phyloP scores from a whole-genome alignment of 345 rosid species.

The Pugionium dolabratum region DNA sequence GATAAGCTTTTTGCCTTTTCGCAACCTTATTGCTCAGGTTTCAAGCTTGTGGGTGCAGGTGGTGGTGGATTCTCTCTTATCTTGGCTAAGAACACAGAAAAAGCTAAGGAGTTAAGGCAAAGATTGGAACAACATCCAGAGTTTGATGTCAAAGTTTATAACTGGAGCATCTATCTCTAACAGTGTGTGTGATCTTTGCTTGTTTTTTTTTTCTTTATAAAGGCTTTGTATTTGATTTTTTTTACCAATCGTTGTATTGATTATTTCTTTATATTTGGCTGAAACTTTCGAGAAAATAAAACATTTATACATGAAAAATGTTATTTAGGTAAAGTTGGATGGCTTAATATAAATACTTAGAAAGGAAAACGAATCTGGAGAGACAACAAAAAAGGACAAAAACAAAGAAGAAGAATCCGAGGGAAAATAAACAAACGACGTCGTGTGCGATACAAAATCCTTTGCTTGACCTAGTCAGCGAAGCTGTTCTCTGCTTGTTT shows the following conservation, averaged over 20 bases:
- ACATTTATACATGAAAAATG: neutral
- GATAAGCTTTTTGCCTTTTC: slow-evolving; percentile 67
- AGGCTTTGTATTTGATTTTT: neutral
- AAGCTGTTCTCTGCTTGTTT: slow-evolving; percentile 32
- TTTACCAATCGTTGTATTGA: too few species aligned
- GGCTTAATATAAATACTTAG: neutral
- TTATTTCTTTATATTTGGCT: neutral
- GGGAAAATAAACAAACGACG: slow-evolving; percentile 1
- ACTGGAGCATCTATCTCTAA: slow-evolving; percentile 55
- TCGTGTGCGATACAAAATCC: slow-evolving; percentile 19
- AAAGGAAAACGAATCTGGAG: neutral
- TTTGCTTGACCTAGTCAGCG: slow-evolving; percentile 26
- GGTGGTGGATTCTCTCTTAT: slow-evolving; percentile 92
- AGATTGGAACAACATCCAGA: slow-evolving; percentile 51
- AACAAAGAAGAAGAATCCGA: neutral
- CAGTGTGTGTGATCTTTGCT: slow-evolving; percentile 2
- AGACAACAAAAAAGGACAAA: too few species aligned
- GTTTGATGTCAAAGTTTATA: slow-evolving; percentile 59
- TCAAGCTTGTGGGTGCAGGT: slow-evolving; percentile 97
- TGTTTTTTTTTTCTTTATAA: neutral
- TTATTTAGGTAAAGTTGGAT: neutral
- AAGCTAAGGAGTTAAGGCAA: slow-evolving; percentile 53
- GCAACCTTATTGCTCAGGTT: slow-evolving; percentile 79
- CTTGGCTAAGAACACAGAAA: slow-evolving; percentile 58
- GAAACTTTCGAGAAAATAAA: neutral